These are phyloP conservation scores for Flagelloscypha sp. DNA, from an alignment of 768 basidiomycete genomes.

Conservation along the genomic window DNA sequence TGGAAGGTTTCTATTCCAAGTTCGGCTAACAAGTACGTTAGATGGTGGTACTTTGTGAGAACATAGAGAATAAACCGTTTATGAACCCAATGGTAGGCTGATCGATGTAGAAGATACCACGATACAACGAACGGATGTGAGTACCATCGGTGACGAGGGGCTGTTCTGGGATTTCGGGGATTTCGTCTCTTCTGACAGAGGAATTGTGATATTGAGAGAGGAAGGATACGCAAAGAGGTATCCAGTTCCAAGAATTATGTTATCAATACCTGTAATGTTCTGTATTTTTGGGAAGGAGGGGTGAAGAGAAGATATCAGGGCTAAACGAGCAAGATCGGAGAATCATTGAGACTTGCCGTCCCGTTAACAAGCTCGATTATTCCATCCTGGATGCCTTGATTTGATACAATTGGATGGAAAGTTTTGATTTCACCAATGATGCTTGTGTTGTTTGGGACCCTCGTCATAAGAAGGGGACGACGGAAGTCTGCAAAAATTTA, in stretches of 20 bases:
- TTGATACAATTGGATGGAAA: slow-evolving; percentile 25
- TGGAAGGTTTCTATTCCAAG: slow-evolving; percentile 32
- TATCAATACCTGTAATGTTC: slow-evolving; percentile 27
- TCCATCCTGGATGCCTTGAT: slow-evolving; percentile 20
- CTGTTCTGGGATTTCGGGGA: slow-evolving; percentile 9
- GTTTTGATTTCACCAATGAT: slow-evolving; percentile 30
- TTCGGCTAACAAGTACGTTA: slow-evolving; percentile 20
- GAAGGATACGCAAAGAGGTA: slow-evolving; percentile 37
- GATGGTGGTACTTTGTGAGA: not conserved
- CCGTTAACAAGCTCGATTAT: slow-evolving; percentile 30
- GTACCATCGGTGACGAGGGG: slow-evolving; percentile 34
- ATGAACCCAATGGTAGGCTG: slow-evolving; percentile 36
- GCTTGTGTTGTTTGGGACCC: slow-evolving; percentile 28
- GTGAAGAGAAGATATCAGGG: not conserved
- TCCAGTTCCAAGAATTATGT: slow-evolving; percentile 31
- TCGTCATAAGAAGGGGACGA: slow-evolving; percentile 41
- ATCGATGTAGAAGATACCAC: slow-evolving; percentile 35
- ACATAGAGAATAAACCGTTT: slow-evolving; percentile 19
- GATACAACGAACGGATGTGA: slow-evolving; percentile 30
- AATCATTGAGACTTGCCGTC: slow-evolving; percentile 22
- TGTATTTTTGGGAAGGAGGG: slow-evolving; percentile 4
- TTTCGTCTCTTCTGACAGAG: slow-evolving; percentile 8
- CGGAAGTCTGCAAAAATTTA: too few relatives aligned
- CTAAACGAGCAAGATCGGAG: too few relatives aligned
- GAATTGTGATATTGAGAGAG: slow-evolving; percentile 30